These are phyloP conservation scores for Heritiera fomes DNA, from an alignment of 345 rosid species.

Conservation along the genomic window DNA sequence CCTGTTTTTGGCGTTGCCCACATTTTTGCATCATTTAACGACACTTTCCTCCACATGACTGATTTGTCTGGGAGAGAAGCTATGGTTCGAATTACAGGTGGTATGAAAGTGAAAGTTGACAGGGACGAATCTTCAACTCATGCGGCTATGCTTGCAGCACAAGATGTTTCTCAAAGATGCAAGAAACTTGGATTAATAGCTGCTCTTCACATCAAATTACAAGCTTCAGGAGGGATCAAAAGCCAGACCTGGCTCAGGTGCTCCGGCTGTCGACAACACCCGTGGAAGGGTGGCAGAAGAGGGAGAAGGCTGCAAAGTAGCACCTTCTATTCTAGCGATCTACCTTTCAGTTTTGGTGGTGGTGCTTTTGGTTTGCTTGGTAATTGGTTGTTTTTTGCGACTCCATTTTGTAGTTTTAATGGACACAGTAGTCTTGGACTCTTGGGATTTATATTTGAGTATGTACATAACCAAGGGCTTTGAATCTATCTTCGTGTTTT, in stretches of 20 bases:
- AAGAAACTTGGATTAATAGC: conserved; percentile 1
- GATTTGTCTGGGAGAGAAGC: conserved; percentile 90
- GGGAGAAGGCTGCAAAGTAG: conserved; percentile 67
- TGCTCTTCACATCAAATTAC: conserved; percentile 9
- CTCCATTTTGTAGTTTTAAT: background rate
- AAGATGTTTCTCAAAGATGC: conserved; percentile 15
- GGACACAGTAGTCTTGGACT: background rate
- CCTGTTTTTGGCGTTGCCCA: conserved; percentile 82
- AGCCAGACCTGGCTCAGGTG: conserved; percentile 14
- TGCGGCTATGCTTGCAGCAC: conserved; percentile 10
- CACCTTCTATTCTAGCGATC: background rate
- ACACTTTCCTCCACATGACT: conserved; percentile 88
- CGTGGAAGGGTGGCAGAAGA: conserved; percentile 5
- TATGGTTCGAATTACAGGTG: conserved; percentile 39
- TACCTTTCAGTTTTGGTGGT: background rate
- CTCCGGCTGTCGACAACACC: background rate
- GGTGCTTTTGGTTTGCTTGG: background rate
- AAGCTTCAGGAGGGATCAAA: conserved; percentile 9
- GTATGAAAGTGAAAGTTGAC: conserved; percentile 16
- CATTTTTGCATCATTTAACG: conserved; percentile 86
- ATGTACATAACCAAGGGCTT: background rate
- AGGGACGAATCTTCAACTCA: conserved; percentile 15
- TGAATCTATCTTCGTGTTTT: background rate
- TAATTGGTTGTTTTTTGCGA: background rate
- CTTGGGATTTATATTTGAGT: conserved; percentile 7